A percentile compares a stretch with the other conserved stretches of the same genome.
These are phyloP conservation scores for Fusarium protoensiforme DNA, from an alignment of 2,329 filamentous ascomycete species.

Conservation along the genomic window DNA sequence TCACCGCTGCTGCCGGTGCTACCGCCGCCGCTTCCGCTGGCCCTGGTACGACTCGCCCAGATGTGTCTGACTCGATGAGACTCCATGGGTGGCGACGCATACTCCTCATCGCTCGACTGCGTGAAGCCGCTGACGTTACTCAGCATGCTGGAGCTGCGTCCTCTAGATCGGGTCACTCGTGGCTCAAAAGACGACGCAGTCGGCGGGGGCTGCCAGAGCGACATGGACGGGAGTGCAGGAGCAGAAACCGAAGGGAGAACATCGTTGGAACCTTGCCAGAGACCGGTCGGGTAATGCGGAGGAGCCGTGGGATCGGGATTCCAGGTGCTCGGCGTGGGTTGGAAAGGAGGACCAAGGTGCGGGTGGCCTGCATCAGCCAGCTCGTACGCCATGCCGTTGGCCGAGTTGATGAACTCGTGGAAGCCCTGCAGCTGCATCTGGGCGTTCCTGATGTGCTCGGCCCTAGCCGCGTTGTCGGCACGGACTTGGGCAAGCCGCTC, in stretches of 20 bases:
- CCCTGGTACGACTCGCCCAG: slow-evolving; percentile 41
- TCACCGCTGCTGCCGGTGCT: slow-evolving; percentile 61
- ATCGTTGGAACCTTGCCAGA: slow-evolving; percentile 53
- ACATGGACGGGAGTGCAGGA: slow-evolving; percentile 45
- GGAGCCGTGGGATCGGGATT: slow-evolving; percentile 48
- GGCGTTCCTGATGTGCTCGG: slow-evolving; percentile 46
- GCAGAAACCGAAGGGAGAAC: slow-evolving; percentile 46
- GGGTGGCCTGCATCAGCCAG: slow-evolving; percentile 36
- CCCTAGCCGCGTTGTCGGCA: slow-evolving; percentile 43
- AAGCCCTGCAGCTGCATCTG: slow-evolving; percentile 49
- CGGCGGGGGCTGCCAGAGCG: slow-evolving; percentile 51
- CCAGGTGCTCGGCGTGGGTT: slow-evolving; percentile 45
- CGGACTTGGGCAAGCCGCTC: slow-evolving; percentile 56
- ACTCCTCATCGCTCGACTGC: slow-evolving; percentile 67
- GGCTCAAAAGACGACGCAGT: slow-evolving; percentile 51
- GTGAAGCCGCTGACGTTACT: slow-evolving; percentile 75
- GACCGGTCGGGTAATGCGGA: slow-evolving; percentile 48
- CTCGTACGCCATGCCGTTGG: slow-evolving; percentile 49
- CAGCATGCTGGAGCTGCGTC: slow-evolving; percentile 74
- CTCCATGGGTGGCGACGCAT: slow-evolving; percentile 41
- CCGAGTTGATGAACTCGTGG: slow-evolving; percentile 47
- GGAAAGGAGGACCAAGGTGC: slow-evolving; percentile 41
- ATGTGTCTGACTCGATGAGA: slow-evolving; percentile 33
- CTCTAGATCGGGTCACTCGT: slow-evolving; percentile 57
- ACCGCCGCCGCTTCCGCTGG: slow-evolving; percentile 53